Evolutionary conservation across 1,284 basidiomycete species (phyloP).

Genomic region (Sutorius eximius): DNA sequence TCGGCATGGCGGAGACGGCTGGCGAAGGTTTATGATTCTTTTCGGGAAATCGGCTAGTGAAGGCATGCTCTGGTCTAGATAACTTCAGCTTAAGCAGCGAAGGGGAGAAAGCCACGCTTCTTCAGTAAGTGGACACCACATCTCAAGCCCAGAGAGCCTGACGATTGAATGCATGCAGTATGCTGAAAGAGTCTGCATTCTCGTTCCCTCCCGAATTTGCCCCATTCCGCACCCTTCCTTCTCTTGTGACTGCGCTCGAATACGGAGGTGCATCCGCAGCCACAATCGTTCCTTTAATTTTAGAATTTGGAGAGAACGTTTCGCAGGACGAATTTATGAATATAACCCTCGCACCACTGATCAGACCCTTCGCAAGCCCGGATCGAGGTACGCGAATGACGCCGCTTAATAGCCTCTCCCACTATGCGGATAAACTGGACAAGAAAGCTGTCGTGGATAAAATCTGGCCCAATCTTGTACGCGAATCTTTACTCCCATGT

Average conservation of each 20-base stretch:
- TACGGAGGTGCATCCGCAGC: constrained; percentile 82
- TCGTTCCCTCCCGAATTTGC: constrained; percentile 89
- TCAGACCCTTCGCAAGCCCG: constrained; percentile 83
- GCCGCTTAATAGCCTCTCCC: constrained; percentile 79
- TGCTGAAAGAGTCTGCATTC: constrained; percentile 74
- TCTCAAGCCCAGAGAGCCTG: neutral
- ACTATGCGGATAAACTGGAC: constrained; percentile 88
- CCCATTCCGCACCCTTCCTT: constrained; percentile 84
- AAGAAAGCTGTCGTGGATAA: constrained; percentile 83
- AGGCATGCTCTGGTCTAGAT: constrained; percentile 84
- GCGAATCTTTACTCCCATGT: constrained; percentile 25
- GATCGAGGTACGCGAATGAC: constrained; percentile 95
- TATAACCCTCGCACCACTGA: constrained; percentile 73
- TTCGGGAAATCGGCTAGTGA: constrained; percentile 78
- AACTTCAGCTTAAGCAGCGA: constrained; percentile 86
- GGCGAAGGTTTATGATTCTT: constrained; percentile 77
- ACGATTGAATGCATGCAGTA: constrained; percentile 41
- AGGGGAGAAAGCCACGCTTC: constrained; percentile 73
- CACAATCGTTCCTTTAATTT: constrained; percentile 77
- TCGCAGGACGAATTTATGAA: constrained; percentile 72
- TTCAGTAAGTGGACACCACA: constrained; percentile 51
- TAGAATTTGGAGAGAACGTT: constrained; percentile 76
- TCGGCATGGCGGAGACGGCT: constrained; percentile 69
- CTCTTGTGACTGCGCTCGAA: constrained; percentile 81
- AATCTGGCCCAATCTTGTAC: constrained; percentile 89